These are phyloP conservation scores for Theileria annulata DNA, from an alignment of 169 alveolate species.

Conservation along the genomic window DNA sequence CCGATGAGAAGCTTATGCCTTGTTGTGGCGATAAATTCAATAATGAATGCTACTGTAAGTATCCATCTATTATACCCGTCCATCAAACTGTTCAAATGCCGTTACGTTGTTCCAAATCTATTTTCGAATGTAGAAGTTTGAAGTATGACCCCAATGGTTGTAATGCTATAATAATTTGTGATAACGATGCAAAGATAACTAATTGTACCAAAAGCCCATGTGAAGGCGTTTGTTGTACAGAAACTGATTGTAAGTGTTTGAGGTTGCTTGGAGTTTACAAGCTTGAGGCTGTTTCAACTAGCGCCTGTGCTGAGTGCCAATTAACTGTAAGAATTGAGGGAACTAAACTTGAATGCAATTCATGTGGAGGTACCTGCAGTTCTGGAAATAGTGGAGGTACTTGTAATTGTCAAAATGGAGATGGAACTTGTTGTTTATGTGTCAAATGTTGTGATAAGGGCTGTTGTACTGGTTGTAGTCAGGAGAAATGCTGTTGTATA, in stretches of 20 bases:
- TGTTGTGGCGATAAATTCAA: slow-evolving; percentile 9
- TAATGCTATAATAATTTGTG: background rate
- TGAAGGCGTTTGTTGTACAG: background rate
- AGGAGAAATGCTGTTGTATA: background rate
- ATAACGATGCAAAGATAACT: background rate
- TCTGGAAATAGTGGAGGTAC: background rate
- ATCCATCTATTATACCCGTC: background rate
- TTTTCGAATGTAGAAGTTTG: background rate
- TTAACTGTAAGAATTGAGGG: slow-evolving; percentile 13
- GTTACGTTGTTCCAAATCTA: background rate
- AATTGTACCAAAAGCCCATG: background rate
- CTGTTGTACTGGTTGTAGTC: background rate
- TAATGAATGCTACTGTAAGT: background rate
- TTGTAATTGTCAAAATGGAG: background rate
- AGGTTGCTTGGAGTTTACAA: background rate
- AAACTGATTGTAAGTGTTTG: background rate
- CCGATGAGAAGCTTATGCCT: background rate
- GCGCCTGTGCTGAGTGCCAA: background rate
- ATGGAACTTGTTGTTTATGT: background rate
- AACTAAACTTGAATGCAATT: background rate
- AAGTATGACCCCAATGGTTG: background rate
- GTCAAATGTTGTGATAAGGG: background rate
- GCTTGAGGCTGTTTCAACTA: slow-evolving; percentile 6
- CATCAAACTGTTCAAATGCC: background rate
- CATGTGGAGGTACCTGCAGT: background rate